Conservation (phyloP, 768 basidiomycete genomes). For the Calocybe indica region DNA sequence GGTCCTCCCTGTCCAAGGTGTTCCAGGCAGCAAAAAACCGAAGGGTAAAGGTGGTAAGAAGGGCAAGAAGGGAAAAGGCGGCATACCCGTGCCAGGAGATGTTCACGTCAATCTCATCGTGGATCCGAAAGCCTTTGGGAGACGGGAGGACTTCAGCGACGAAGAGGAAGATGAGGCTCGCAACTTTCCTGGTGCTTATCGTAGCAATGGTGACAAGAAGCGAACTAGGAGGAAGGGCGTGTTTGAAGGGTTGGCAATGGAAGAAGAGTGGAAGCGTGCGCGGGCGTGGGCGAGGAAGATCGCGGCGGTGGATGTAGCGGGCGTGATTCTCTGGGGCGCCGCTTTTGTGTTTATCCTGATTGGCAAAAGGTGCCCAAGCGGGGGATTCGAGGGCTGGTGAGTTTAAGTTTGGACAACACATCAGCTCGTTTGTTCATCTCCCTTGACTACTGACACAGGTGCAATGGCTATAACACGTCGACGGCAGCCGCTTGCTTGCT, state of each 20-base stretch:
- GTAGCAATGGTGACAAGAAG: slow-evolving; percentile 24
- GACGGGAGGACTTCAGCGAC: slow-evolving; percentile 25
- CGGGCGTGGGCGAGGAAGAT: slow-evolving; percentile 48
- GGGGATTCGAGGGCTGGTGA: slow-evolving; percentile 59
- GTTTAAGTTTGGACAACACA: slow-evolving; percentile 13
- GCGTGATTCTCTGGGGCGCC: slow-evolving; percentile 48
- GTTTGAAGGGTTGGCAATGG: slow-evolving; percentile 57
- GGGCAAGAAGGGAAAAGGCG: slow-evolving; percentile 27
- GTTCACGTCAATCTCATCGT: slow-evolving; percentile 74
- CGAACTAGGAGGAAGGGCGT: slow-evolving; percentile 40
- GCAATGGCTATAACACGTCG: slow-evolving; percentile 66
- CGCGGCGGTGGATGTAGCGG: slow-evolving; percentile 41
- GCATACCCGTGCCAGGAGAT: slow-evolving; percentile 33
- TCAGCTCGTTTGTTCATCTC: background rate
- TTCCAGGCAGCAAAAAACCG: slow-evolving; percentile 37
- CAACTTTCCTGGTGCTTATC: slow-evolving; percentile 30
- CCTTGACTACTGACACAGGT: slow-evolving; percentile 33
- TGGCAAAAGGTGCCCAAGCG: slow-evolving; percentile 60
- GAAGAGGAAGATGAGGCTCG: slow-evolving; percentile 31
- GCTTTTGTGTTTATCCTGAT: slow-evolving; percentile 55
- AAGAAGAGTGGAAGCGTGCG: slow-evolving; percentile 56
- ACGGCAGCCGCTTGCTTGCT: slow-evolving; percentile 57
- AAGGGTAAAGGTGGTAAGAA: slow-evolving; percentile 36
- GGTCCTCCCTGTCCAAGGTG: slow-evolving; percentile 57
- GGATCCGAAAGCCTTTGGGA: slow-evolving; percentile 53